Base-by-base conservation (phyloP, 1,139 yeast genomes). In the Scheffersomyces titani region DNA sequence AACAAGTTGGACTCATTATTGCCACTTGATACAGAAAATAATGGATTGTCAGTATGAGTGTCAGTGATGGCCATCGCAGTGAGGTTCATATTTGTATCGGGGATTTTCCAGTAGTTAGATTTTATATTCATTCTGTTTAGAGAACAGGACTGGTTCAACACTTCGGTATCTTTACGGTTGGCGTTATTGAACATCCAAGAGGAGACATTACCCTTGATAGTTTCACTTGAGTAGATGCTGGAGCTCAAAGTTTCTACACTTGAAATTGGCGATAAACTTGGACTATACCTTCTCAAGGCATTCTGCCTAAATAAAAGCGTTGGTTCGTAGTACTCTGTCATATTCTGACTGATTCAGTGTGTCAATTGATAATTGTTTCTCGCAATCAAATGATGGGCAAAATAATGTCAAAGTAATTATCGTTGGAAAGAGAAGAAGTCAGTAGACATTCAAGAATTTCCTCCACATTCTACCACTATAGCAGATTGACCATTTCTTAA, bases 101-200 rank as follows among this genome's bases (percentile, higher is more conserved):
- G 91, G 6, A 77, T 89, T 62, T 81, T 83, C 96, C 96, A 90
- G 70, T 89, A 89, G 67, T 79, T 83, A 16, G 89, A 85, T 57
- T 81, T 80, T 53, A 85, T 76, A 58, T 80, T 81, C 52, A 77
- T 62, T 49, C 80, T 66, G 61, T 78, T 73, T 40, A 76, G 70
- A 0, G 81, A 70, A 60, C 84, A 80, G 1, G 82, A 72, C 62
- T 81, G 79, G 59, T 73, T 73, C 44, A 69, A 61, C 44, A 76
- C 69, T 52, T 69, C 70, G 6, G 74, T 73, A 59, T 77, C 81
- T 30, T 67, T 65, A 16, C 69, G 63, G 54, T 66, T 68, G 53
- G 66, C 56, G 6, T 60, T 56, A 51, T 71, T 68, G 50, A 74
- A 62, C 44, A 76, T 55, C 78, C 79, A 74, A 24, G 61, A 55